Evolutionary conservation across 768 basidiomycete species (phyloP), one percentile per base, ranked within the genome.

Genomic region (Boletus tylopilopsis): DNA sequence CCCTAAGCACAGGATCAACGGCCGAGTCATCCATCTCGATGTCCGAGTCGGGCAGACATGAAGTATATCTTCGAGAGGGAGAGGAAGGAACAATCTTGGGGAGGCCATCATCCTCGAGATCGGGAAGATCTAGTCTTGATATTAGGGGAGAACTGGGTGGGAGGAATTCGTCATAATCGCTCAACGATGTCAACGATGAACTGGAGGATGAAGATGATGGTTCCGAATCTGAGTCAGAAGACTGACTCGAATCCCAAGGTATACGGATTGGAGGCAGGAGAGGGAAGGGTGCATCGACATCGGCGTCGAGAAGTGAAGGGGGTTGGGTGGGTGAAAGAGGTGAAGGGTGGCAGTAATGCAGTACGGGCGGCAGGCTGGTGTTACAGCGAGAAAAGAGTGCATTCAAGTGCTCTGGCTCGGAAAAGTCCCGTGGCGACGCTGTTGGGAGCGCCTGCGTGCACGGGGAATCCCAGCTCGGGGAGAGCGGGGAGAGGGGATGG

Each of bases 401-500:
- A 16, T 64, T 33, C 49, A 48, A 24, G 19, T 47, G 53, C 24
- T 61, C 60, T 10, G 54, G 33, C 23, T 53, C 54, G 23, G 53
- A 36, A n/a, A 56, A 56, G 24, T 63, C 61, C 5, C 55, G 51
- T 27, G 57, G 19, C 9, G 56, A 48, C 6, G 51, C 37, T 35
- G 61, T 47, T 5, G 55, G 45, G n/a, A 58, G 48, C 2, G 42
- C 42, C 15, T 42, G 50, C 1, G 61, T 38, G 34, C 50, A 39
- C 2, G 59, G 45, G 6, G 60, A 41, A 18, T 55, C 59, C 71
- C 67, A 70, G 25, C 59, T 62, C 39, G 71, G 71, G 15, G 71
- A 72, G 25, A 72, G 56, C 4, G 71, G 71, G 4, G 72, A 69
- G 8, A 71, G 60, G 10, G 62, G 62, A 10, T 55, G 45, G 38